These are phyloP conservation scores for Echinochloa phyllopogon DNA, from an alignment of 176 grass and related monocot species.

Conservation along the genomic window DNA sequence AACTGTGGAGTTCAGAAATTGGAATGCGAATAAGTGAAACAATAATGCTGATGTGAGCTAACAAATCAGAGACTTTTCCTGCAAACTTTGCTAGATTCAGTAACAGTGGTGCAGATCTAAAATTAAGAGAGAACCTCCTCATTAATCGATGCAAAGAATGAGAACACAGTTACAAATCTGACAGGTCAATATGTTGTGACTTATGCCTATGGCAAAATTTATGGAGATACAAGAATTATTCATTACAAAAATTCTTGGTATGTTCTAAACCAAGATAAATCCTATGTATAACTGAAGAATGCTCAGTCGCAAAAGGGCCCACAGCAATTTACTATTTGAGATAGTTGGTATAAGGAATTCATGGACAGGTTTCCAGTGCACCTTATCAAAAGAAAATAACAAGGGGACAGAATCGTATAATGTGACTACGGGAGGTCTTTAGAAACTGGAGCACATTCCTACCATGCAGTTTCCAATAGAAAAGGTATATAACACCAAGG, in stretches of 20 bases:
- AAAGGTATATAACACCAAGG: conserved; percentile 38
- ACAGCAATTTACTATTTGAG: conserved; percentile 42
- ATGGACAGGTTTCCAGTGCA: conserved; percentile 29
- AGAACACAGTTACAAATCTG: conserved; percentile 41
- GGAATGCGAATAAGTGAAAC: background rate
- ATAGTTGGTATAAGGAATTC: conserved; percentile 20
- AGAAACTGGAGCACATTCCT: background rate
- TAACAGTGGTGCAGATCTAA: background rate
- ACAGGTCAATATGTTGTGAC: conserved; percentile 39
- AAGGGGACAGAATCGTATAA: conserved; percentile 33
- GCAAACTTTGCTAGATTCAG: conserved; percentile 12
- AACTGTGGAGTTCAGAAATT: conserved; percentile 3
- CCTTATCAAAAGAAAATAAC: conserved; percentile 32
- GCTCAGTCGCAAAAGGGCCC: background rate
- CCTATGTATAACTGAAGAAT: conserved; percentile 48
- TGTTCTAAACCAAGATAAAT: conserved; percentile 46
- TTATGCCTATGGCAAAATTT: conserved; percentile 41
- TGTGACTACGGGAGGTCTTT: background rate
- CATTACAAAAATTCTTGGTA: conserved; percentile 45
- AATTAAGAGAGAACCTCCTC: conserved; percentile 19
- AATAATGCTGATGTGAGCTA: background rate
- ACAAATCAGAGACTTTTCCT: conserved; percentile 3
- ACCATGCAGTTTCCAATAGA: background rate
- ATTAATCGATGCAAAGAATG: conserved; percentile 41
- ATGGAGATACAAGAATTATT: conserved; percentile 52